Base-by-base conservation (phyloP, 1,284 basidiomycete species). In the Vanrija humicola region DNA sequence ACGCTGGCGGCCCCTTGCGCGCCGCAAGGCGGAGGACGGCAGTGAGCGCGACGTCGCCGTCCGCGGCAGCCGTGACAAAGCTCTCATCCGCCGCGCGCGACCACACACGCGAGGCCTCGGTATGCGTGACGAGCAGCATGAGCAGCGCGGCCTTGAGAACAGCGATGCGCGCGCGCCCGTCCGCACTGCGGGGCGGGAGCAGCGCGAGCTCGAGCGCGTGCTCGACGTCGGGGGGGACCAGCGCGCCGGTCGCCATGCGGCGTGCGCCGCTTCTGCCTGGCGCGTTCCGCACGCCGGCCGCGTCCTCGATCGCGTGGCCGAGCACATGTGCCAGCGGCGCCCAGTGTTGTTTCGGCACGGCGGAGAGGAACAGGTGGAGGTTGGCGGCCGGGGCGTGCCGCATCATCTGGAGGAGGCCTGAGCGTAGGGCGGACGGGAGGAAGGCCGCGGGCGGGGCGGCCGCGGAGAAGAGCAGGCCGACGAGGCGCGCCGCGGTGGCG, bases 231-330 rank as follows among this genome's bases (percentile, higher is more conserved):
- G 56, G 56, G 10, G 56, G 19, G 6, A 19, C 25, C n/a, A 52
- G 39, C 12, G 25, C 47, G 28, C 44, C 26, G 6, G 38, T 3
- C 4, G 7, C 25, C 9, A 26, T n/a, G 14, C 23, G 16, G 25
- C 9, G 23, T 21, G 26, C 15, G 9, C 50, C 46, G 12, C 21
- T 42, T 1, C 8, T 12, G 3, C 45, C 46, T 16, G 46, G 49
- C 19, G 48, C 25, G 6, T 14, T 14, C 15, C 67, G 55, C 6
- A 65, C 49, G 6, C 66, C 68, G 0, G 52, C 66, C 5, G 64
- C 46, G 50, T 70, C 64, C 48, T 73, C 70, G 14, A 73, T 43
- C 10, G 47, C 48, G 12, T 65, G 45, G 1, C 59, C 46, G 43
- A 56, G 50, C 9, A 68, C 21, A 51, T 72, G 62, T 3, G 59